Evolutionary conservation across 768 basidiomycete genomes (phyloP).

Genomic region (Cystofilobasidium ferigula): DNA sequence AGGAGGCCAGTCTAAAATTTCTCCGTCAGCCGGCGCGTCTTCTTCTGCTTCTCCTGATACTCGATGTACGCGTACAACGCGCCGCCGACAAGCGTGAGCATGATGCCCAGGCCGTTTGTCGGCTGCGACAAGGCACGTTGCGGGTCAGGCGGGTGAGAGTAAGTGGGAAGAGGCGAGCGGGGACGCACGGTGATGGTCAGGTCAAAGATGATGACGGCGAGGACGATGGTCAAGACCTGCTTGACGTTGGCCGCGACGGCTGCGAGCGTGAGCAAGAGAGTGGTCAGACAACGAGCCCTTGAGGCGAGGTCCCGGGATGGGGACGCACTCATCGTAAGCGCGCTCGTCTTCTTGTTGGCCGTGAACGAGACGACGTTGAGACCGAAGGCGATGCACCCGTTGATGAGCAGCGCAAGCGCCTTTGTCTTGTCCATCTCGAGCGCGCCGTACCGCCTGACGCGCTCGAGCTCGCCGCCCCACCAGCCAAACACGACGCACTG

Average conservation of each 20-base stretch:
- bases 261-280: neutral
- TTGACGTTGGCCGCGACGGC: conserved; percentile 64
- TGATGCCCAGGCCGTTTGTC: conserved; percentile 70
- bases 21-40: conserved; percentile 1
- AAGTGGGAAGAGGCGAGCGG: neutral
- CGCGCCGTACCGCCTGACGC: conserved; percentile 46
- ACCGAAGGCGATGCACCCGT: conserved; percentile 79
- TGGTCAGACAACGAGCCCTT: neutral
- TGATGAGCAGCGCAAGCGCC: conserved; percentile 53
- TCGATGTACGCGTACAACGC: conserved; percentile 54
- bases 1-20: neutral
- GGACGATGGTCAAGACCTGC: conserved; percentile 78
- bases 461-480: conserved; percentile 64
- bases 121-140: conserved; percentile 33
- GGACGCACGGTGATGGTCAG: conserved; percentile 52
- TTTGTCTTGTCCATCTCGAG: conserved; percentile 44
- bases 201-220: conserved; percentile 73
- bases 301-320: conserved; percentile 38
- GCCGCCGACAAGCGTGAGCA: conserved; percentile 73
- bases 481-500: conserved; percentile 72
- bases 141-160: neutral
- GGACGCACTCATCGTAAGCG: conserved; percentile 85
- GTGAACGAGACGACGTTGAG: conserved; percentile 90
- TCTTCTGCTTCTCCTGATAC: conserved; percentile 15
- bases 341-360: conserved; percentile 84